phyloP scores from a whole-genome alignment of 805 yeast genomes.

The Clavispora carvajalis region DNA sequence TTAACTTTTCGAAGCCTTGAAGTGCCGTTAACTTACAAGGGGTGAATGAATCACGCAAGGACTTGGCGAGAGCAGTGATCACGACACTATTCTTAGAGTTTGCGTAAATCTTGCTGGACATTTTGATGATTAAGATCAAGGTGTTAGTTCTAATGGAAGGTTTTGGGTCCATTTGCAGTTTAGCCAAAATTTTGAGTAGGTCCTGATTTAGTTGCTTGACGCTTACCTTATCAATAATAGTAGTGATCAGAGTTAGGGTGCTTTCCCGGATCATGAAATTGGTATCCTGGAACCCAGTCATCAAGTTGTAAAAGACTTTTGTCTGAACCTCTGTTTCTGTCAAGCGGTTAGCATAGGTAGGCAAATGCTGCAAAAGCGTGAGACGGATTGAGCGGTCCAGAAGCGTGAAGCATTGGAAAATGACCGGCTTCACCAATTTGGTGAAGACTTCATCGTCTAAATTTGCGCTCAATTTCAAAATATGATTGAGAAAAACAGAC shows the following conservation, averaged over 20 bases:
- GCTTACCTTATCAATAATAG: constrained; percentile 59
- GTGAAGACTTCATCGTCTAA: constrained; percentile 32
- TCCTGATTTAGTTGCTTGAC: constrained; percentile 86
- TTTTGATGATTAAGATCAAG: constrained; percentile 59
- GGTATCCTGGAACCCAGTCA: constrained; percentile 84
- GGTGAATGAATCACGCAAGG: constrained; percentile 71
- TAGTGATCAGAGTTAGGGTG: constrained; percentile 62
- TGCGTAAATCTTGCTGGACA: constrained; percentile 54
- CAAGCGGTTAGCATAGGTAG: constrained; percentile 46
- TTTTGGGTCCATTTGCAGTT: constrained; percentile 69
- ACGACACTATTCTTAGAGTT: constrained; percentile 65
- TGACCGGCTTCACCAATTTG: constrained; percentile 49
- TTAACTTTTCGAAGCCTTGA: constrained; percentile 60
- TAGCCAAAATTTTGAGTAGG: constrained; percentile 72
- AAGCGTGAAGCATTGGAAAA: constrained; percentile 56
- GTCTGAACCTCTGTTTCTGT: constrained; percentile 60
- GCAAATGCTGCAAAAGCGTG: constrained; percentile 60
- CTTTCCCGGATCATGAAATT: constrained; percentile 76
- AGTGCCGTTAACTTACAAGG: constrained; percentile 75
- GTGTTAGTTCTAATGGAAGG: constrained; percentile 78
- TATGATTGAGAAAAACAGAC: constrained; percentile 35
- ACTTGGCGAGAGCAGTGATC: constrained; percentile 80
- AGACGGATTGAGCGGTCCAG: constrained; percentile 77
- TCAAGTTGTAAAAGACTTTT: constrained; percentile 59
- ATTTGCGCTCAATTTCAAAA: constrained; percentile 31